These are phyloP conservation scores for Ogataea chonburiensis DNA, from an alignment of 805 yeast species.

Conservation along the genomic window DNA sequence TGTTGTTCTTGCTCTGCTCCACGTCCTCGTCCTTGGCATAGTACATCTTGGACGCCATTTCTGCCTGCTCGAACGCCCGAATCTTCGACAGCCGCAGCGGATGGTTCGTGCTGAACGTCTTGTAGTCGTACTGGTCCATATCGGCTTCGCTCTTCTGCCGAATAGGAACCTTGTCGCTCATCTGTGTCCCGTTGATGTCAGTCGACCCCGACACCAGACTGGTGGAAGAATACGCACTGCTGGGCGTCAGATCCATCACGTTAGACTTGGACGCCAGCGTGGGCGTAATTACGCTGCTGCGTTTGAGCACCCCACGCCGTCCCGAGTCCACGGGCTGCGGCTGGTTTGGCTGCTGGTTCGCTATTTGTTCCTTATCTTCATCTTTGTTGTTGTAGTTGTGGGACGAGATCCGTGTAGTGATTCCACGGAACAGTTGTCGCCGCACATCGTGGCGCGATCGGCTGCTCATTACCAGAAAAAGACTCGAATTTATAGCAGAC, in stretches of 20 bases:
- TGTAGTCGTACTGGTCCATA: constrained; percentile 35
- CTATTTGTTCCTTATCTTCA: constrained; percentile 19
- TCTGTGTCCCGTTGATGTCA: constrained; percentile 20
- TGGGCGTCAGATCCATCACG: constrained; percentile 22
- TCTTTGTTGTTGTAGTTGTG: constrained; percentile 22
- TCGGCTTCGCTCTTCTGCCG: constrained; percentile 26
- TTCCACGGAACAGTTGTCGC: constrained; percentile 36
- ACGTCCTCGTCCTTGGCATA: constrained; percentile 29
- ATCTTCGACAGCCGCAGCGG: constrained; percentile 36
- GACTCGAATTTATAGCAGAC: background rate
- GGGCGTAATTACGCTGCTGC: constrained; percentile 26
- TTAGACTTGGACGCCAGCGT: constrained; percentile 22
- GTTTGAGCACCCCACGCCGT: constrained; percentile 15
- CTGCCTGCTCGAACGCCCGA: constrained; percentile 38
- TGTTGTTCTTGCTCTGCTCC: constrained; percentile 9
- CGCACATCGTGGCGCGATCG: constrained; percentile 32
- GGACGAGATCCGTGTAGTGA: constrained; percentile 31
- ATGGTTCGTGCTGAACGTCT: constrained; percentile 34
- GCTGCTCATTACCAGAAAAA: constrained; percentile 20
- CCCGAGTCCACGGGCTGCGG: constrained; percentile 12
- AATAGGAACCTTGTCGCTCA: constrained; percentile 27
- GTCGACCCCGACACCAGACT: constrained; percentile 21
- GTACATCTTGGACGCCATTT: constrained; percentile 32
- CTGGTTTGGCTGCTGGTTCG: constrained; percentile 9
- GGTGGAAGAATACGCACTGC: constrained; percentile 24